Conservation (phyloP, 2,329 filamentous ascomycete species). For the Phaeophleospora eucalypticola region DNA sequence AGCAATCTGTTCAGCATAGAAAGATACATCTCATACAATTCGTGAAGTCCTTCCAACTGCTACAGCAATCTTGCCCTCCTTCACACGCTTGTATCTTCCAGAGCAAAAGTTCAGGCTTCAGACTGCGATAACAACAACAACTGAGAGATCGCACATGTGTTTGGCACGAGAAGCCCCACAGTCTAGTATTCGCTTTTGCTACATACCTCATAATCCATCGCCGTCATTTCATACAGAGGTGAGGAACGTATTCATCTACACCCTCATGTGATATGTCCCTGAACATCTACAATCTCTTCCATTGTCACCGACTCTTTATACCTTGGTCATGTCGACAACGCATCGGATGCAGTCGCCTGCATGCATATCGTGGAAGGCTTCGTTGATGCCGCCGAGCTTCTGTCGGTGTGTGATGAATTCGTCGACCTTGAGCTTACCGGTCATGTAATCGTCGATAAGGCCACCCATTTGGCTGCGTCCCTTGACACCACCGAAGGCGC, state of each 20-base stretch:
- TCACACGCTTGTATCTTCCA: too few species aligned
- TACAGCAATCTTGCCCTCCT: too few species aligned
- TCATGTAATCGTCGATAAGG: conserved; percentile 85
- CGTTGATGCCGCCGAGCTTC: conserved; percentile 76
- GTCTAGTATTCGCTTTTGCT: not conserved
- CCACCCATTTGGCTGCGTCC: conserved; percentile 85
- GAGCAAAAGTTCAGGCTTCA: too few species aligned
- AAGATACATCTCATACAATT: too few species aligned
- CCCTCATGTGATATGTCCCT: not conserved
- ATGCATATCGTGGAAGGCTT: conserved; percentile 91
- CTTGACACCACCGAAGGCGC: conserved; percentile 97
- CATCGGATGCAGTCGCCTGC: conserved; percentile 93
- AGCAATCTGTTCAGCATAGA: too few species aligned
- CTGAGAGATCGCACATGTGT: too few species aligned
- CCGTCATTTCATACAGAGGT: too few species aligned
- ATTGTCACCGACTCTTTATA: conserved; percentile 12
- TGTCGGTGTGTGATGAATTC: conserved; percentile 99
- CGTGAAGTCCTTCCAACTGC: too few species aligned
- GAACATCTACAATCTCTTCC: not conserved
- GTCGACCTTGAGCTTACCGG: conserved; percentile 89
- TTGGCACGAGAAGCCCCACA: too few species aligned
- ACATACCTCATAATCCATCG: too few species aligned
- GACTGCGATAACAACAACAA: too few species aligned
- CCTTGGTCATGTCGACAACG: conserved; percentile 65
- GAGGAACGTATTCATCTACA: too few species aligned